A percentile compares a stretch with the other conserved stretches of the same genome.
Conservation (phyloP, 345 rosid genomes). For the Eucalyptus polybractea region DNA sequence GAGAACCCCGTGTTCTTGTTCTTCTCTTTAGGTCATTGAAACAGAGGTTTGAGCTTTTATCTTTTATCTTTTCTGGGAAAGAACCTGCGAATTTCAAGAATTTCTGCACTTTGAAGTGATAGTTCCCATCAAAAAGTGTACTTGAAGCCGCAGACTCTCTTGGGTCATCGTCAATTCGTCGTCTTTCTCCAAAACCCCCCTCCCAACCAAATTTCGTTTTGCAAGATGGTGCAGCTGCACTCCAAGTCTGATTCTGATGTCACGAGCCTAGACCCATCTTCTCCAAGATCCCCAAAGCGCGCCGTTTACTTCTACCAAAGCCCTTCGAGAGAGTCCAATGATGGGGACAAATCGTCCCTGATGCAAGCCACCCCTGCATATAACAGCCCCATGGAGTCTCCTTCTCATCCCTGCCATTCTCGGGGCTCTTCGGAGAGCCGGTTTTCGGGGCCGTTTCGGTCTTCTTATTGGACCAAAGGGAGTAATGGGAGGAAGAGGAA, state of each 20-base stretch:
- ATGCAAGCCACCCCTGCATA: slow-evolving; percentile 46
- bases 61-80: background rate
- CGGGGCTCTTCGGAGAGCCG: slow-evolving; percentile 53
- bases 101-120: background rate
- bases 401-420: slow-evolving; percentile 64
- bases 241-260: slow-evolving; percentile 63
- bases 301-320: slow-evolving; percentile 61
- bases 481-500: slow-evolving; percentile 43
- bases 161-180: background rate
- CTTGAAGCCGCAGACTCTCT: background rate
- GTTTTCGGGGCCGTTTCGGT: slow-evolving; percentile 38
- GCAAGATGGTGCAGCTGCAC: slow-evolving; percentile 17
- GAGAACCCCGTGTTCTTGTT: background rate
- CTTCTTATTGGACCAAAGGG: slow-evolving; percentile 18
- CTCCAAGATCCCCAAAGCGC: slow-evolving; percentile 66
- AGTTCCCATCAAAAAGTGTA: background rate
- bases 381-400: slow-evolving; percentile 63
- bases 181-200: background rate
- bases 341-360: slow-evolving; percentile 71
- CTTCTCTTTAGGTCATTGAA: background rate
- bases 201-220: background rate
- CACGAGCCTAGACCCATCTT: slow-evolving; percentile 60
- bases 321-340: slow-evolving; percentile 80
- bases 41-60: background rate
- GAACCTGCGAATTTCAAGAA: background rate